Evolutionary conservation across 1,284 basidiomycete species (phyloP).

Genomic region (Rhodotorula mucilaginosa): DNA sequence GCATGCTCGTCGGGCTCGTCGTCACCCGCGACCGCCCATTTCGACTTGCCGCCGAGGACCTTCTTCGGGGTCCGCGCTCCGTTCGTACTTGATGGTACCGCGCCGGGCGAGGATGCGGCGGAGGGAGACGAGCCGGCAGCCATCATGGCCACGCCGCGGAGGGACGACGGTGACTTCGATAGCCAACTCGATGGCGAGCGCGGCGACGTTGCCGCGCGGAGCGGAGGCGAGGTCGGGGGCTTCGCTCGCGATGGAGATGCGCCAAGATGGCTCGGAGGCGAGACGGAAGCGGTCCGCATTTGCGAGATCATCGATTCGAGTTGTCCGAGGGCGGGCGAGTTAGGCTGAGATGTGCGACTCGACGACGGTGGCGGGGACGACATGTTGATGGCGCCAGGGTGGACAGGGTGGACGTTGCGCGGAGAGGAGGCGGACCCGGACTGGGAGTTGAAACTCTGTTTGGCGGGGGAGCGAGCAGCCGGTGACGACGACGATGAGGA

Average conservation of each 20-base stretch:
- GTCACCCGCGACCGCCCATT: constrained; percentile 24
- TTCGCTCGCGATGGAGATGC: not conserved
- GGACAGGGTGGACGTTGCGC: not conserved
- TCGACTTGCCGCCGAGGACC: constrained; percentile 17
- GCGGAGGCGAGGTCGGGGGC: not conserved
- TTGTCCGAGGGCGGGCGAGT: constrained; percentile 9
- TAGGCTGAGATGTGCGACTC: too few species aligned
- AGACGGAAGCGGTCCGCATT: not conserved
- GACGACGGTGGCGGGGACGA: not conserved
- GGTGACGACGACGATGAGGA: not conserved
- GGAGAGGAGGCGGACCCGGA: not conserved
- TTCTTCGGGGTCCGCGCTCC: constrained; percentile 6
- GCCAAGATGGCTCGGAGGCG: not conserved
- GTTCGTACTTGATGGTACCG: not conserved
- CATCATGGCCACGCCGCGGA: too few species aligned
- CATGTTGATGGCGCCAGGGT: too few species aligned
- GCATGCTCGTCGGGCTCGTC: constrained; percentile 19
- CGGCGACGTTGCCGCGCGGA: not conserved
- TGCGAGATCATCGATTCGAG: constrained; percentile 23
- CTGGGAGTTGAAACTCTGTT: not conserved
- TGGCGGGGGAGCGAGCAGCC: not conserved
- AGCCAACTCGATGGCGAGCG: not conserved
- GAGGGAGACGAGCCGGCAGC: not conserved
- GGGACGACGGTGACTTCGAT: not conserved
- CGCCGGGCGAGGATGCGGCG: too few species aligned